Evolutionary conservation across 1,284 basidiomycete species (phyloP), one percentile per base, ranked within the genome.

Genomic region (Volvariella surrecta): DNA sequence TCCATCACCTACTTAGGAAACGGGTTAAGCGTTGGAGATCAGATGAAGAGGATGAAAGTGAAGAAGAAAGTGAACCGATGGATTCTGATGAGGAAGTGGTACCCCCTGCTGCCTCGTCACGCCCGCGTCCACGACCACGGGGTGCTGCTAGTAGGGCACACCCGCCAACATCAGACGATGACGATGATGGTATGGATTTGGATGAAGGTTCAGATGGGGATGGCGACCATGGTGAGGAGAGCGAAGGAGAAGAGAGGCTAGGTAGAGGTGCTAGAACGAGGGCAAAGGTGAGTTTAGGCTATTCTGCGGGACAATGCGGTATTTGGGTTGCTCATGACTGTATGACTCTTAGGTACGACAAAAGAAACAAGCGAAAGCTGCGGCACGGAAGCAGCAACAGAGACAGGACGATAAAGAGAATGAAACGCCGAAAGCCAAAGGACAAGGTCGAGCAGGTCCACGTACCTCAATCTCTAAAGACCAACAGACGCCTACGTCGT

Each of bases 51-150:
- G 49, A 54, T 15, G 53, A 52, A 6, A 52, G 50, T n/a, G 52
- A 50, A 31, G 55, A 50, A 31, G 55, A 50, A 17, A 45, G 32
- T 9, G 60, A 60, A 18, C 56, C 55, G 4, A 55, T 58, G 20
- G 63, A 58, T 8, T 64, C 59, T 44, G 62, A 64, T 35, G 55
- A 50, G 10, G 59, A 61, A 17, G 60, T 58, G 46, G 56, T 53
- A n/a, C 20, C n/a, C n/a, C n/a, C n/a, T n/a, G n/a, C n/a, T n/a
- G n/a, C n/a, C n/a, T n/a, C n/a, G n/a, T n/a, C n/a, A n/a, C n/a
- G n/a, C n/a, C n/a, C n/a, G n/a, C n/a, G n/a, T n/a, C n/a, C n/a
- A n/a, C n/a, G n/a, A n/a, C n/a, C 15, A 39, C 40, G 19, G 15
- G 34, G 7, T 35, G 8, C n/a, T 6, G 34, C n/a, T 35, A 15